Evolutionary conservation across 2,329 filamentous ascomycete species (phyloP).

Genomic region (Coleophoma cylindrospora): DNA sequence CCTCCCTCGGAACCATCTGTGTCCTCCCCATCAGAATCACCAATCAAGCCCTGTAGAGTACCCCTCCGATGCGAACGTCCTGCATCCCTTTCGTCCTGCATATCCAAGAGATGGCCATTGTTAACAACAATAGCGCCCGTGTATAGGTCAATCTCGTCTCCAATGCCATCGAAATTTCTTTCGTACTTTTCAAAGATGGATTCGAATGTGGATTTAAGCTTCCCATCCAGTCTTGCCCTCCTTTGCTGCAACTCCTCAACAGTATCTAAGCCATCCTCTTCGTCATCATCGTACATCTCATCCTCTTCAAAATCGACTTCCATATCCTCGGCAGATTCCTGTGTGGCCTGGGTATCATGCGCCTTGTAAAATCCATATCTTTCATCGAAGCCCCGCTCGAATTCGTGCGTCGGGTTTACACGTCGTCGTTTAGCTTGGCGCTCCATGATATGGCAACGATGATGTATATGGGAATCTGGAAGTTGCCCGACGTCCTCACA

Average conservation of each 20-base stretch:
- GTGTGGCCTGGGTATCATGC: conserved; percentile 4
- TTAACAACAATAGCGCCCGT: conserved; percentile 83
- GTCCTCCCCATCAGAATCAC: conserved; percentile 10
- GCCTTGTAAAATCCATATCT: conserved; percentile 13
- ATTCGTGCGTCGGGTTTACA: conserved; percentile 27
- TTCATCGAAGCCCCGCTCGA: conserved; percentile 10
- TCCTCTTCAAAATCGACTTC: conserved; percentile 3
- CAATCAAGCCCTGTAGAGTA: conserved; percentile 10
- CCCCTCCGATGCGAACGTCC: conserved; percentile 23
- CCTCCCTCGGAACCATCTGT: conserved; percentile 15
- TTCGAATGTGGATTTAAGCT: conserved; percentile 80
- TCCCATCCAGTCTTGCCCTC: conserved; percentile 61
- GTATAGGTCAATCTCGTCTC: conserved; percentile 82
- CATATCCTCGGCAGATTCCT: conserved; percentile 3
- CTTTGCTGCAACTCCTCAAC: conserved; percentile 54
- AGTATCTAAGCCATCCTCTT: conserved; percentile 39
- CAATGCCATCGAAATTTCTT: conserved; percentile 74
- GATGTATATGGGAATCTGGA: too few species aligned
- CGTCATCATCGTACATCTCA: conserved; percentile 1
- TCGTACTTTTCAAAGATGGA: conserved; percentile 86
- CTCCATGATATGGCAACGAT: conserved; percentile 39
- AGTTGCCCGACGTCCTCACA: too few species aligned
- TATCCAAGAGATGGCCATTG: conserved; percentile 74
- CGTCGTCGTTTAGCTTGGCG: conserved; percentile 56
- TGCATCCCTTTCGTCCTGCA: conserved; percentile 51